Conservation (phyloP, 345 rosid genomes). For the Hibiscus tridactylites region DNA sequence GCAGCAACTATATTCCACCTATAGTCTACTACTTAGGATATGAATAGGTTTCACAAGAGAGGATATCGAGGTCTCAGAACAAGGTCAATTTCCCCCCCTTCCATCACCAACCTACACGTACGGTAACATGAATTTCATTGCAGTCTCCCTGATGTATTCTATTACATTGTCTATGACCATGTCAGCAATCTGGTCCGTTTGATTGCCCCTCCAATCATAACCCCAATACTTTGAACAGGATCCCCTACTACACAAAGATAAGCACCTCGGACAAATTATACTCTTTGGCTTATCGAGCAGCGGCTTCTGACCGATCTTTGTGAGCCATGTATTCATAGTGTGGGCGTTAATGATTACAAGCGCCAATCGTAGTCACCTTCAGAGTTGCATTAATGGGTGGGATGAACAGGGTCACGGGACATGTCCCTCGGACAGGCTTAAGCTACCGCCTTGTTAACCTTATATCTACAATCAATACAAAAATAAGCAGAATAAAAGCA, state of each 20-base stretch:
- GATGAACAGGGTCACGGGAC: neutral
- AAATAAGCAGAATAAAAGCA: neutral
- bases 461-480: neutral
- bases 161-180: neutral
- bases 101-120: neutral
- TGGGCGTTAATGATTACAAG: too few species aligned
- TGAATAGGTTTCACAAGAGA: neutral
- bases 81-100: neutral
- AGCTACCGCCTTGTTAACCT: neutral
- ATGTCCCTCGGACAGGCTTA: neutral
- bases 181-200: conserved; percentile 9
- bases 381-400: neutral
- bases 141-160: neutral
- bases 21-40: neutral
- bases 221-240: conserved; percentile 12
- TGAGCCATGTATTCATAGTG: too few species aligned
- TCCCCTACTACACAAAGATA: conserved; percentile 9
- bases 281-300: too few species aligned
- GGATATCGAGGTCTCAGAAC: neutral
- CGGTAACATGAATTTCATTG: neutral
- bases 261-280: neutral
- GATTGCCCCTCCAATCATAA: conserved; percentile 12
- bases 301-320: too few species aligned
- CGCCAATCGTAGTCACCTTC: neutral
- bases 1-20: neutral